These are phyloP conservation scores for Heritiera fomes DNA, from an alignment of 345 rosid genomes.

Conservation along the genomic window DNA sequence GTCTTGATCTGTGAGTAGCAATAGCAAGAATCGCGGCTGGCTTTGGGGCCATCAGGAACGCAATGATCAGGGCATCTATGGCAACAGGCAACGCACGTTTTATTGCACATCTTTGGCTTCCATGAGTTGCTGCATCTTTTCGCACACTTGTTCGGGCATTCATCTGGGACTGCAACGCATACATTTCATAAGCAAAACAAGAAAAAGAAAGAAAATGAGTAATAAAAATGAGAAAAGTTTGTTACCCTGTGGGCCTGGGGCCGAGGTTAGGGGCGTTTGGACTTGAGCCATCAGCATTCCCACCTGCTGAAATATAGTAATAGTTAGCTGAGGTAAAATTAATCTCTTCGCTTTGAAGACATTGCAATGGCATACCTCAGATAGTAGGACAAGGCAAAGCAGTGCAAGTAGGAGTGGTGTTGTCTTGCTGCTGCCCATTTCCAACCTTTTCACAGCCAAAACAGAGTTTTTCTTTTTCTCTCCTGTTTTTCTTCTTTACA, in stretches of 20 bases:
- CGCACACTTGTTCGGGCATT: background rate
- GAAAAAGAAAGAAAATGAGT: no score
- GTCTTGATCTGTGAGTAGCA: constrained; percentile 16
- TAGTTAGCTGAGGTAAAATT: background rate
- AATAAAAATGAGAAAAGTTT: no score
- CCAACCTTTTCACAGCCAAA: no score
- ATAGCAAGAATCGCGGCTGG: constrained; percentile 7
- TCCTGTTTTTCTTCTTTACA: background rate
- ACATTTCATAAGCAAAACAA: no score
- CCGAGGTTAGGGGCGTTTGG: background rate
- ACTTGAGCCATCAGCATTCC: constrained; percentile 11
- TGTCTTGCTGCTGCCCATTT: constrained; percentile 7
- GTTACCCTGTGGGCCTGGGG: constrained; percentile 6
- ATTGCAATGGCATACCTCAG: background rate
- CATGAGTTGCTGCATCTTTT: constrained; percentile 8
- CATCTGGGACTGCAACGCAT: background rate
- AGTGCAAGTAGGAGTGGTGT: background rate
- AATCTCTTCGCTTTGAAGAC: background rate
- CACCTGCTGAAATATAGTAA: background rate
- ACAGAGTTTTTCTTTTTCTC: background rate
- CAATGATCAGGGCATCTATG: constrained; percentile 18
- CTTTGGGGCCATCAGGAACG: constrained; percentile 8
- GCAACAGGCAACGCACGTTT: constrained; percentile 13
- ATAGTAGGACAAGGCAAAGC: background rate
- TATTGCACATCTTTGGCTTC: constrained; percentile 13